Percentiles rank a stretch among this genome's conserved stretches.
phyloP scores from a whole-genome alignment of 305 asterid genomes.

The Fraxinus albicans region DNA sequence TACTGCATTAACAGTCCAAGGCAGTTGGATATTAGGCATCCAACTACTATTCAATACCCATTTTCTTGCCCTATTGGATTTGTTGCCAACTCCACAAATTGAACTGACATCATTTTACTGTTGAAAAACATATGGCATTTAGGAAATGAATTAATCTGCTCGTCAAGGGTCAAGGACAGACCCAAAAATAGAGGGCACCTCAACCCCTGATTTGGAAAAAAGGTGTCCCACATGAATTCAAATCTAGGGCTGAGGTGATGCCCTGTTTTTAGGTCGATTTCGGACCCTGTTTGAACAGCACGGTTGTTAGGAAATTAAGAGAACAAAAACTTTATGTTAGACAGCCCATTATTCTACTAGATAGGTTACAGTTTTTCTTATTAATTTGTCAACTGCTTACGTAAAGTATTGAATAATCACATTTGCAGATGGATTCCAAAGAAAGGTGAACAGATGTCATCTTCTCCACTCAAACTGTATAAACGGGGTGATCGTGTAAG shows the following conservation, averaged over 20 bases:
- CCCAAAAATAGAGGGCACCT: too few species aligned
- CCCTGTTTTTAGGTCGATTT: too few species aligned
- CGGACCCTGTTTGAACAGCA: too few species aligned
- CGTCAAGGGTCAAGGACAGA: too few species aligned
- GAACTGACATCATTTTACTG: neutral
- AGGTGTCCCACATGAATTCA: too few species aligned
- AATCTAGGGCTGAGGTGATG: too few species aligned
- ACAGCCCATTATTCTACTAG: neutral
- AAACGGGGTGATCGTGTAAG: slow-evolving; percentile 28
- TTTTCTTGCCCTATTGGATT: neutral
- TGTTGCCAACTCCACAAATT: slow-evolving; percentile 10
- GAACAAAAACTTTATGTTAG: neutral
- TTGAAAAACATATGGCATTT: neutral
- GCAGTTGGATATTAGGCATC: slow-evolving; percentile 30
- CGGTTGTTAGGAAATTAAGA: neutral
- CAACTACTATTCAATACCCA: slow-evolving; percentile 16
- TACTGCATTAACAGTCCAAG: neutral
- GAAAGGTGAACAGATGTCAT: slow-evolving; percentile 9
- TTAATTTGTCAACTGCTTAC: neutral
- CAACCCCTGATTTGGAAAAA: too few species aligned
- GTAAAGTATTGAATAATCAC: neutral
- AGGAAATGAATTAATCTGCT: neutral
- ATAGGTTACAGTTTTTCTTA: neutral
- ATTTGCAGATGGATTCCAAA: slow-evolving; percentile 25
- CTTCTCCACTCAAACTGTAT: slow-evolving; percentile 36